Conservation (phyloP, 257 asterid genomes). For the Leptodermis oblonga region DNA sequence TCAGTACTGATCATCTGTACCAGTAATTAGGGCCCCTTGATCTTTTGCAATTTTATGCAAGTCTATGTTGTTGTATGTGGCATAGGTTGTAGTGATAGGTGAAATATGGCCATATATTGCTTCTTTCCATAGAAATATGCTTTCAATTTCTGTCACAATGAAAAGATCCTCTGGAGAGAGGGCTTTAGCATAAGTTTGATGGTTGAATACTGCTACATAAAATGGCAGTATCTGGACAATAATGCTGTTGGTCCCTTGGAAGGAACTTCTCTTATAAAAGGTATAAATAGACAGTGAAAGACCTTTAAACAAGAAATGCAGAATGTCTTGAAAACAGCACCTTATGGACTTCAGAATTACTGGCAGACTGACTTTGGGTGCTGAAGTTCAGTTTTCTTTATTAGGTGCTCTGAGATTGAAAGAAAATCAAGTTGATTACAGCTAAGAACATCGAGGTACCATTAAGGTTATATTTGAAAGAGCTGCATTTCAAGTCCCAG, state of each 20-base stretch:
- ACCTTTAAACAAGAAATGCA: too few species aligned
- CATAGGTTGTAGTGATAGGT: background rate
- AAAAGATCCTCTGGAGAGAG: background rate
- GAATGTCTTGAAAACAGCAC: too few species aligned
- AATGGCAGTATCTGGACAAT: background rate
- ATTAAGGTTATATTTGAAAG: too few species aligned
- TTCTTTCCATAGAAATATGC: background rate
- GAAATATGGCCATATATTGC: background rate
- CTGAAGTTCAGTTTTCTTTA: too few species aligned
- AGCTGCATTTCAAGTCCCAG: too few species aligned
- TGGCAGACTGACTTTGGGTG: too few species aligned
- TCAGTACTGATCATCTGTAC: constrained; percentile 47
- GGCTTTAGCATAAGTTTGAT: background rate
- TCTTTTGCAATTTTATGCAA: background rate
- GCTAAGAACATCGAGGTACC: too few species aligned
- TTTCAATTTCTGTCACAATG: background rate
- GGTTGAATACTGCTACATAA: background rate
- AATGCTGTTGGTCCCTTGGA: too few species aligned
- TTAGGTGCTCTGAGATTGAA: too few species aligned
- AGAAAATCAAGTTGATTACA: too few species aligned
- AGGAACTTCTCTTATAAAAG: background rate
- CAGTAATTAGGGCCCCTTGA: constrained; percentile 50
- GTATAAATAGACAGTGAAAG: background rate
- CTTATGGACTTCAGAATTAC: background rate
- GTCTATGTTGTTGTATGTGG: background rate